phyloP scores from a whole-genome alignment of 192 early-diverging fungal species.

The Endogone sp. region DNA sequence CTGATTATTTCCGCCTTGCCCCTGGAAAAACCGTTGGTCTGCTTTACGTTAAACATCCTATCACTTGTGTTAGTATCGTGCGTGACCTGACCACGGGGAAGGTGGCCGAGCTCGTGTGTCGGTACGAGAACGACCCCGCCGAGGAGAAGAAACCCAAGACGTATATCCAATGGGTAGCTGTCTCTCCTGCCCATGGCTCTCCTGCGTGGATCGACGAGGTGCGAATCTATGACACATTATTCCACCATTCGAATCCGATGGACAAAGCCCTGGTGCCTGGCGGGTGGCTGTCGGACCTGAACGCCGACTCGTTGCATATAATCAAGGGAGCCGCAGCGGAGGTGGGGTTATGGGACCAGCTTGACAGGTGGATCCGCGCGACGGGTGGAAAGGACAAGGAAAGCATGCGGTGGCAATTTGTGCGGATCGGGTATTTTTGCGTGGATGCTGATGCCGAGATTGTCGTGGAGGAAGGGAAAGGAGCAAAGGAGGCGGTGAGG shows the following conservation, averaged over 20 bases:
- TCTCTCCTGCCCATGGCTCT: constrained; percentile 75
- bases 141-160: constrained; percentile 87
- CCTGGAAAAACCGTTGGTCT: constrained; percentile 94
- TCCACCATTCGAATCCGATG: constrained; percentile 84
- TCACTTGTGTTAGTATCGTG: constrained; percentile 71
- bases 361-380: constrained; percentile 50
- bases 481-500: constrained; percentile 30
- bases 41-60: constrained; percentile 80
- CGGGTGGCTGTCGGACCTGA: constrained; percentile 90
- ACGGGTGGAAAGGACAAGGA: constrained; percentile 67
- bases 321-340: constrained; percentile 74
- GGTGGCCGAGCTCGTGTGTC: constrained; percentile 75
- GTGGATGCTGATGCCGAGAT: constrained; percentile 85
- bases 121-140: constrained; percentile 66
- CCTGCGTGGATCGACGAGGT: constrained; percentile 83
- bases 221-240: constrained; percentile 82
- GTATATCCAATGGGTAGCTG: constrained; percentile 98
- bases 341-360: constrained; percentile 71
- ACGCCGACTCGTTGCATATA: constrained; percentile 70
- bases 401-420: constrained; percentile 88
- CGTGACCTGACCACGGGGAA: constrained; percentile 77
- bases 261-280: constrained; percentile 77
- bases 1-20: constrained; percentile 94
- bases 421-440: constrained; percentile 97
- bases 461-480: constrained; percentile 53